Evolutionary conservation across 192 early-diverging fungal genomes (phyloP), one percentile per base, ranked within the genome.

Genomic region (Dissophora globulifera): DNA sequence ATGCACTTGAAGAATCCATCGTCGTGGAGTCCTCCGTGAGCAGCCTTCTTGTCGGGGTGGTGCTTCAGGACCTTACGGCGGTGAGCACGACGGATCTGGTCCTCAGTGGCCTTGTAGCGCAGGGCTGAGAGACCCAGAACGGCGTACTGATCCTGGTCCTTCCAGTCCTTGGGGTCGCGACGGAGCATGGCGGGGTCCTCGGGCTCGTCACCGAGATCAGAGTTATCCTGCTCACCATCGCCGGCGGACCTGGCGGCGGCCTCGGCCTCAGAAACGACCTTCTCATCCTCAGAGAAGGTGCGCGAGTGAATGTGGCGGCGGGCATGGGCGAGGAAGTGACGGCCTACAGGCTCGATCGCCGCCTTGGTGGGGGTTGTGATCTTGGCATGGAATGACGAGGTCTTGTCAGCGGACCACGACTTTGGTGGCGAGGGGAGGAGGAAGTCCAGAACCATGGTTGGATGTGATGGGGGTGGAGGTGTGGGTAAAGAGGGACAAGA

Each of bases 1-100:
- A 98, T 93, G 81, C 98, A 99, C 88, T 99, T 99, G 92, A 99
- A 99, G 86, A 98, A 98, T n/a, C 89, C 83, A 84, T 99, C 98
- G 69, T 96, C 93, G 82, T 92, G 92, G 31, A 82, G 76, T 47
- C 84, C 80, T 31, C 88, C 90, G 66, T 88, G 86, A 42, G 84
- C 85, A 19, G 93, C 93, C 86, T 96, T 97, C 92, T 99, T 99
- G 84, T 99, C 98, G 38, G 98, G 98, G 78, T 99, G 98, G 87
- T 98, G 95, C 48, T 93, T 92, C 52, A 99, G 89, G 33, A 98
- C 98, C 89, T 97, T 98, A 56, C 87, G 83, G 72, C 94, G 91
- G 82, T 96, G 67, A 23, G 94, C 91, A 58, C 87, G 86, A 86
- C 95, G 94, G 79, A 99, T 93, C 68, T 99, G 93, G 35, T 97